These are phyloP conservation scores for Clonostachys rosea DNA, from an alignment of 2,329 filamentous ascomycete genomes.

Conservation along the genomic window DNA sequence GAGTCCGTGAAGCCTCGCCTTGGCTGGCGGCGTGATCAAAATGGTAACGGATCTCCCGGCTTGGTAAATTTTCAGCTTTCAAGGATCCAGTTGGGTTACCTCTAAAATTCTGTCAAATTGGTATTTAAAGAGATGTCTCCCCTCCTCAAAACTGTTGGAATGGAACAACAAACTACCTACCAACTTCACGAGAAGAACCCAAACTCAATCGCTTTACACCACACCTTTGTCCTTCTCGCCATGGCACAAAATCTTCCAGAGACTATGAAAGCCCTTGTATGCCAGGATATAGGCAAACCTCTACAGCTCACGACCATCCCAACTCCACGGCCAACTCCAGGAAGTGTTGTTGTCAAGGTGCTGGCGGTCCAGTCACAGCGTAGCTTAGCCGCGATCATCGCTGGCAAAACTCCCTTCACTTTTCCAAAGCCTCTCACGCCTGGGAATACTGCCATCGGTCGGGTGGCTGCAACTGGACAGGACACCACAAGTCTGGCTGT, in stretches of 20 bases:
- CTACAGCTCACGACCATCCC: background rate
- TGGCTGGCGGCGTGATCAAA: no score
- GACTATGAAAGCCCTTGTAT: background rate
- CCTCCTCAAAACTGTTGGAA: background rate
- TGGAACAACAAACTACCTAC: background rate
- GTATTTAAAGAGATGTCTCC: background rate
- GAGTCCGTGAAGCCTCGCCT: no score
- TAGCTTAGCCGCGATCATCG: background rate
- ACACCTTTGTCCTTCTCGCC: background rate
- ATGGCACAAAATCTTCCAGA: background rate
- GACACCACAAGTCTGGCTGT: conserved; percentile 20
- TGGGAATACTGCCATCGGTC: conserved; percentile 19
- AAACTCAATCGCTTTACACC: background rate
- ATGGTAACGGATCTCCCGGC: no score
- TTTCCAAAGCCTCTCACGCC: background rate
- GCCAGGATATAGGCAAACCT: background rate
- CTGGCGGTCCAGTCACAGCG: background rate
- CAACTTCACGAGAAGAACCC: background rate
- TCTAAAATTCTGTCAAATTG: background rate
- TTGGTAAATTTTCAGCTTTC: no score
- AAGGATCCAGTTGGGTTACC: background rate
- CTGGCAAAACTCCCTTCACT: background rate
- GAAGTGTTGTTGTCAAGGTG: background rate
- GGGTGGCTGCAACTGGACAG: conserved; percentile 21
- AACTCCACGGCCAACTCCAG: background rate